Evolutionary conservation across 1,284 basidiomycete species (phyloP).

Genomic region (Omphalotus olearius): DNA sequence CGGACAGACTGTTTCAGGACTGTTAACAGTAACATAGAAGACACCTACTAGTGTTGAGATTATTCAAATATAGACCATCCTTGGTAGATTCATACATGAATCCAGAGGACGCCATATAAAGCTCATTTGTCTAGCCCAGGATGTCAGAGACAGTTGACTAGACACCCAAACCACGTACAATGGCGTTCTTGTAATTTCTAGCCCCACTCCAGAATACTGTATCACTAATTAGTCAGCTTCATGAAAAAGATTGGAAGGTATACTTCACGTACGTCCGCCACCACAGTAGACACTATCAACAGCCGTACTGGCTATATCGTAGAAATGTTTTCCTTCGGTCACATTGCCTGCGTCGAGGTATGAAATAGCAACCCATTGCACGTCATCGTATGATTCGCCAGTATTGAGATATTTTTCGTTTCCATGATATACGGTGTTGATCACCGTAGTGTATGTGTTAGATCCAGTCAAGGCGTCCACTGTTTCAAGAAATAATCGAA

Average conservation of each 20-base stretch:
- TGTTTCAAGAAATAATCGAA: not conserved
- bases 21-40: no score
- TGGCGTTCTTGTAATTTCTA: constrained; percentile 20
- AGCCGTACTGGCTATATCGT: constrained; percentile 17
- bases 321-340: constrained; percentile 18
- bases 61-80: constrained; percentile 16
- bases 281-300: constrained; percentile 13
- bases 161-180: constrained; percentile 7
- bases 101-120: constrained; percentile 19
- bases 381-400: constrained; percentile 19
- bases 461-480: constrained; percentile 17
- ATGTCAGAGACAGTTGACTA: not conserved
- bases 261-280: constrained; percentile 13
- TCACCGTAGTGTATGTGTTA: constrained; percentile 14
- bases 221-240: not conserved
- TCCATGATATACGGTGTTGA: constrained; percentile 19
- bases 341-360: constrained; percentile 17
- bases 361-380: constrained; percentile 20
- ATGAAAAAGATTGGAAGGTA: not conserved
- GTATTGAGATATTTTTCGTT: constrained; percentile 17
- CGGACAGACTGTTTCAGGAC: no score
- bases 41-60: constrained; percentile 15
- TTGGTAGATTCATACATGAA: constrained; percentile 19
- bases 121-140: constrained; percentile 17
- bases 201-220: constrained; percentile 19